Evolutionary conservation across 2,329 filamentous ascomycete genomes (phyloP), one percentile per base, ranked within the genome.

Genomic region (Trichoderma semiorbis): DNA sequence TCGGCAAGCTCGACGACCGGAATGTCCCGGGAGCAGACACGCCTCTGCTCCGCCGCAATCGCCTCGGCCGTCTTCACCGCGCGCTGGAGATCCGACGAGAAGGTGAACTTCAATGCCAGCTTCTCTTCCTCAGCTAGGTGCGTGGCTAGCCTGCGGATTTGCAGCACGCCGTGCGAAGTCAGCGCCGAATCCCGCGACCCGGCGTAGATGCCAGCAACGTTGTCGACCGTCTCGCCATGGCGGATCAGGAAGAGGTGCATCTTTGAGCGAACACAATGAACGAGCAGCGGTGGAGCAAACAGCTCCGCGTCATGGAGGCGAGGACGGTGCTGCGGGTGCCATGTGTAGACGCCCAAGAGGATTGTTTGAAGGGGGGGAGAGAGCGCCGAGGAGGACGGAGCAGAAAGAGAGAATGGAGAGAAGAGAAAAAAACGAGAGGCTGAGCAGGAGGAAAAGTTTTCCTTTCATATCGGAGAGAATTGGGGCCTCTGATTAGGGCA

Each of bases 211-310:
- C 90, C 88, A 53, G 91, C 92, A 72, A 96, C 91, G 80, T 97
- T 97, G 82, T 97, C 93, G 75, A 97, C 92, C 18, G 93, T 95
- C 83, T 97, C 94, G 78, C 91, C 94, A 85, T 97, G 94, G 71
- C 94, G 91, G 77, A 97, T 89, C 76, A 97, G 86, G 77, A 94
- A 90, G 70, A 97, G 75, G 73, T 78, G 81, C 80, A 83, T 82
- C 80, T 39, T 67, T 72, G 70, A 32, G 55, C 55, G n/a, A 30
- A 62, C 55, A 63, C 34, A 55, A 39, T 50, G 39, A 72, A 61
- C 39, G 43, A 68, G 62, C 70, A 72, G 70, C 70, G 55, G 21
- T 63, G 62, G 70, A 72, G 70, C 58, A 26, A 57, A 7, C 2
- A n/a, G 70, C 70, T 72, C 70, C 70, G 65, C 70, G 70, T 72